Percentiles rank a stretch among this genome's conserved stretches.
Evolutionary conservation across 495 filamentous ascomycete species (phyloP).

Genomic region (Tuber indicum): DNA sequence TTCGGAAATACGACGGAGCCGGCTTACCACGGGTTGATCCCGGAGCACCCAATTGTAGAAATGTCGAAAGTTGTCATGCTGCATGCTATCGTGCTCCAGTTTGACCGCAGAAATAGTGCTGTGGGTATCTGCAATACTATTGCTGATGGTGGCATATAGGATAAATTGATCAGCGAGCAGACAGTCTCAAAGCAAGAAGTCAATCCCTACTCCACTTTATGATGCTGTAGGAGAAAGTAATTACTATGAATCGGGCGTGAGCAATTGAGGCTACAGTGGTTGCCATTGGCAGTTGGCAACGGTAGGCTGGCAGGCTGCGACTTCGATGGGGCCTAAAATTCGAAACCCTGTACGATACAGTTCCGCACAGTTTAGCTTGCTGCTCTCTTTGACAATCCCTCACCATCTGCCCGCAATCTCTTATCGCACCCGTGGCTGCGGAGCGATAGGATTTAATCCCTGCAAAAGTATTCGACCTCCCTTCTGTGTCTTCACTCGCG

Average conservation of each 20-base stretch:
- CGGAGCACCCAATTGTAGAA: neutral
- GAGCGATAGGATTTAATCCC: slow-evolving; percentile 1
- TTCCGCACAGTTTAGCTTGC: neutral
- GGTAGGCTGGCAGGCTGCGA: neutral
- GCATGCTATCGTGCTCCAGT: neutral
- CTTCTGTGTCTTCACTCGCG: neutral
- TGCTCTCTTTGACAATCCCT: neutral
- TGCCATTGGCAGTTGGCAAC: neutral
- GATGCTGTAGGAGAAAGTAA: neutral
- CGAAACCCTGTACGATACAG: neutral
- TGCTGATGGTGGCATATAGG: neutral
- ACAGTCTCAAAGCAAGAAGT: neutral
- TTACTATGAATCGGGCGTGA: neutral
- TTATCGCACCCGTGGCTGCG: neutral
- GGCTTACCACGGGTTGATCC: neutral
- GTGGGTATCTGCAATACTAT: neutral
- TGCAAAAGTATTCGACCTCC: neutral
- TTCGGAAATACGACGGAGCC: neutral
- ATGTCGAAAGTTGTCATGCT: neutral
- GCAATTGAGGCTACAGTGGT: neutral
- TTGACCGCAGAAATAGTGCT: neutral
- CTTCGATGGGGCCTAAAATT: neutral
- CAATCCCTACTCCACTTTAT: neutral
- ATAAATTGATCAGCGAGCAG: neutral
- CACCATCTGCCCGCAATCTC: neutral